Base-by-base conservation (phyloP, 148 eudicot species). In the Gaultheria prostrata region DNA sequence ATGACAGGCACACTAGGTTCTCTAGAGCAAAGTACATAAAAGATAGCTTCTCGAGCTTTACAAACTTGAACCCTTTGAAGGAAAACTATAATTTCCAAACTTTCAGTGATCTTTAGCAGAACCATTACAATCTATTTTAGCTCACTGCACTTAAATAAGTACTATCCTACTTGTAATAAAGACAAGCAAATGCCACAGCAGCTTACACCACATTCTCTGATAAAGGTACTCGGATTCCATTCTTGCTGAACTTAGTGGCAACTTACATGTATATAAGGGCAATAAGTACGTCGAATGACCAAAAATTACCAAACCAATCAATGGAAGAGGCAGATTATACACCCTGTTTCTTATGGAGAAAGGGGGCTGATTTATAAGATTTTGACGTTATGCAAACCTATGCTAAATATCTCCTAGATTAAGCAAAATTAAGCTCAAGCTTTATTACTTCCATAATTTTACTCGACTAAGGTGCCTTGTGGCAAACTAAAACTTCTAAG, bases 401-500 rank as follows among this genome's bases (percentile, higher is more conserved):
- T 9, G 8, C 35, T 10, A n/a, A 56, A 20, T 39, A 80, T 39
- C 14, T 32, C 48, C 48, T 59, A 80, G 51, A 69, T 48, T 15
- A 59, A 79, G 54, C 21, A 24, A 43, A 79, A 21, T 21, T 30
- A 43, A 35, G 72, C 53, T 59, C 73, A 45, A 80, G 51, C 82
- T 12, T 13, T 5, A 17, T 80, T 67, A 26, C 3, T 18, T 67
- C 35, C 17, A 67, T 67, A 26, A 51, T 51, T 51, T 28, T 11
- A 28, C 33, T 65, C 14, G 35, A 65, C 35, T 21, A 39, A 56
- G 82, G 49, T 39, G 15, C 35, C 33, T 1, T n/a, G 57, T 4
- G 28, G 54, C 2, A 18, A 51, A 77, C 59, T 28, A 50, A 77
- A 50, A 77, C 3, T 20, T 57, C 10, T 8, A 78, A 35, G 18